These are phyloP conservation scores for Plantago ovata DNA, from an alignment of 257 asterid species.

Conservation along the genomic window DNA sequence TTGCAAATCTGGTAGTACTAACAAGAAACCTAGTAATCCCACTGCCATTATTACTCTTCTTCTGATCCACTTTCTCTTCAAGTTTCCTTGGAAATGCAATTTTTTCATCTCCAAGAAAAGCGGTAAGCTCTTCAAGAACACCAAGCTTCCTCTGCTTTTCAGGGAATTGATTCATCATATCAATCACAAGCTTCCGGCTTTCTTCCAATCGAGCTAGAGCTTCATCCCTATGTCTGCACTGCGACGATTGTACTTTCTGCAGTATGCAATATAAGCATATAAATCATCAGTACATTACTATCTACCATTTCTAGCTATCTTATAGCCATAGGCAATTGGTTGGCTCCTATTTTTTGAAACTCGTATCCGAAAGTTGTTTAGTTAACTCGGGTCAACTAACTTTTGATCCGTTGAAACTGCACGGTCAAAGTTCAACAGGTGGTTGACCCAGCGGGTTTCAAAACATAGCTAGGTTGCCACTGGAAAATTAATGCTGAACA, in stretches of 20 bases:
- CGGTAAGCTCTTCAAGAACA: slow-evolving; percentile 25
- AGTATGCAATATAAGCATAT: too few species aligned
- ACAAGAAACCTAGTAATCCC: slow-evolving; percentile 20
- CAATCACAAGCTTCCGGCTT: slow-evolving; percentile 34
- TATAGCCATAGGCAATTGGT: too few species aligned
- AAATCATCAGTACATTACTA: too few species aligned
- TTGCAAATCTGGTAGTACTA: slow-evolving; percentile 26
- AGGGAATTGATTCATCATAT: slow-evolving; percentile 28
- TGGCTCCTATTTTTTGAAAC: too few species aligned
- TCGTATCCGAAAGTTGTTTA: too few species aligned
- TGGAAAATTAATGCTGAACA: too few species aligned
- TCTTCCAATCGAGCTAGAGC: slow-evolving; percentile 38
- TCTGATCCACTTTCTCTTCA: slow-evolving; percentile 8
- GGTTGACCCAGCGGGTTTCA: too few species aligned
- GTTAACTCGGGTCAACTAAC: too few species aligned
- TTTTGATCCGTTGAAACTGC: too few species aligned
- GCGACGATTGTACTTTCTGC: slow-evolving; percentile 33
- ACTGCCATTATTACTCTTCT: slow-evolving; percentile 3
- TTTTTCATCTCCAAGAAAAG: slow-evolving; percentile 25
- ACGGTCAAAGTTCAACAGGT: too few species aligned
- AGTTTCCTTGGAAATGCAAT: slow-evolving; percentile 21
- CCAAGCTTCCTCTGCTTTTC: slow-evolving; percentile 18
- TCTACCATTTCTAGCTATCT: too few species aligned
- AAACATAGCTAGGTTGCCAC: too few species aligned
- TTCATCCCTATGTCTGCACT: slow-evolving; percentile 24